phyloP scores from a whole-genome alignment of 1,139 yeast genomes.

The Lodderomyces jiufengensis region DNA sequence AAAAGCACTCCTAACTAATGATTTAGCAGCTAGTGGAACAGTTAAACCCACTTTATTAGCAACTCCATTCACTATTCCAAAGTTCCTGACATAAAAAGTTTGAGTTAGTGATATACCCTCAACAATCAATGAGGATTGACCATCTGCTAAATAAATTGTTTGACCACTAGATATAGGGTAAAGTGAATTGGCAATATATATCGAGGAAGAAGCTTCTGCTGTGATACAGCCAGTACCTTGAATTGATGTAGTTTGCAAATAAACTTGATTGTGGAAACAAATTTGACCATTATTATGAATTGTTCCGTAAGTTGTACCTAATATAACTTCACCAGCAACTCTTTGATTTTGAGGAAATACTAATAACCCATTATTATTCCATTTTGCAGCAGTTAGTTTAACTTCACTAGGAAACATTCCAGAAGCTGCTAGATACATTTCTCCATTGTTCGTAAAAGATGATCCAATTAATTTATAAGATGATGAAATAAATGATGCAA shows the following conservation, averaged over 20 bases:
- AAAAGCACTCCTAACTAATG: background rate
- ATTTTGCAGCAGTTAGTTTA: slow-evolving; percentile 18
- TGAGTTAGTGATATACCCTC: slow-evolving; percentile 16
- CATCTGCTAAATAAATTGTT: slow-evolving; percentile 20
- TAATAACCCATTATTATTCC: slow-evolving; percentile 27
- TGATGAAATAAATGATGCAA: slow-evolving; percentile 17
- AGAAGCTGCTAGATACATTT: slow-evolving; percentile 26
- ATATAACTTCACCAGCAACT: slow-evolving; percentile 18
- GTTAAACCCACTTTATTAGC: slow-evolving; percentile 8
- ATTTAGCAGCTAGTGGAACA: slow-evolving; percentile 1
- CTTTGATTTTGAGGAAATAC: slow-evolving; percentile 21
- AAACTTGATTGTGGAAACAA: slow-evolving; percentile 24
- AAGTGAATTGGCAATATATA: slow-evolving; percentile 18
- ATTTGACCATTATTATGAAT: slow-evolving; percentile 23
- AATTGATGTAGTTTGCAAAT: slow-evolving; percentile 23
- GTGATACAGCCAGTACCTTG: slow-evolving; percentile 29
- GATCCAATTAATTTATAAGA: slow-evolving; percentile 19
- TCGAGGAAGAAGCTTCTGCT: slow-evolving; percentile 19
- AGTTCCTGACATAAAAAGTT: slow-evolving; percentile 28
- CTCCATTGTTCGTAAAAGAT: slow-evolving; percentile 25
- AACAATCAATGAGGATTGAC: slow-evolving; percentile 19
- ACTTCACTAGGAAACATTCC: slow-evolving; percentile 18
- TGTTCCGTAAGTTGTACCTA: slow-evolving; percentile 18
- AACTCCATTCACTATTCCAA: slow-evolving; percentile 16
- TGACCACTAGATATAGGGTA: slow-evolving; percentile 18